These are phyloP conservation scores for Neurospora pannonica DNA, from an alignment of 495 filamentous ascomycete species.

Conservation along the genomic window DNA sequence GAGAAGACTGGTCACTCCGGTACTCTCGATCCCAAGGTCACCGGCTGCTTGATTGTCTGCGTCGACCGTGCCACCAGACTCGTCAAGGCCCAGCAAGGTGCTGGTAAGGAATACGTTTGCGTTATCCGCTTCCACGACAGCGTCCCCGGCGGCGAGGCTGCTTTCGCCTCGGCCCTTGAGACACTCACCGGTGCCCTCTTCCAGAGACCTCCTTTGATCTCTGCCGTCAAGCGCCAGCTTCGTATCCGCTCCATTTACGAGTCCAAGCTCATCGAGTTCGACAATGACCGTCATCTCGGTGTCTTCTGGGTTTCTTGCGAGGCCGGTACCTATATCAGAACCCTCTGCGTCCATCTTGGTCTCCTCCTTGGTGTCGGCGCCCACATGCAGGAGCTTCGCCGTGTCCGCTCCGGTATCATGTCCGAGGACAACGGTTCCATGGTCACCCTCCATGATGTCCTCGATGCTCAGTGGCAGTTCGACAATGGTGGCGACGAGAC, in stretches of 20 bases:
- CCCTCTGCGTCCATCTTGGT: slow-evolving; percentile 92
- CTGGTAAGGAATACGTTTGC: slow-evolving; percentile 76
- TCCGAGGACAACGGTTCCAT: slow-evolving; percentile 68
- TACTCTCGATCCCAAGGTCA: slow-evolving; percentile 75
- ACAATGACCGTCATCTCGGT: slow-evolving; percentile 93
- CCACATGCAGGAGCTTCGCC: slow-evolving; percentile 96
- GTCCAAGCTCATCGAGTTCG: slow-evolving; percentile 90
- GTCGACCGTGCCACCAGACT: slow-evolving; percentile 92
- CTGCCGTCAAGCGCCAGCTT: slow-evolving; percentile 94
- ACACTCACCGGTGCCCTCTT: slow-evolving; percentile 92
- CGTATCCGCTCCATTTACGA: slow-evolving; percentile 96
- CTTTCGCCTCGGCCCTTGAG: slow-evolving; percentile 84
- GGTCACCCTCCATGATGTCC: slow-evolving; percentile 90
- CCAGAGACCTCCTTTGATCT: slow-evolving; percentile 94
- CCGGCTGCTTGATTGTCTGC: slow-evolving; percentile 91
- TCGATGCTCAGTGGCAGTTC: slow-evolving; percentile 87
- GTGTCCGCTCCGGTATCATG: slow-evolving; percentile 92
- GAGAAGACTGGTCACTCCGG: slow-evolving; percentile 98
- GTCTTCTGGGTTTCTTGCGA: slow-evolving; percentile 99
- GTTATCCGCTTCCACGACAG: slow-evolving; percentile 89
- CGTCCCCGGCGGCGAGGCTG: slow-evolving; percentile 79
- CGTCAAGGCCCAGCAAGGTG: slow-evolving; percentile 96
- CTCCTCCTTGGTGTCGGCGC: slow-evolving; percentile 87
- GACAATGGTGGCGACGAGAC: slow-evolving; percentile 88
- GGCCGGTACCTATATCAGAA: slow-evolving; percentile 96